These are phyloP conservation scores for Naganishia liquefaciens DNA, from an alignment of 1,284 basidiomycete species.

Conservation along the genomic window DNA sequence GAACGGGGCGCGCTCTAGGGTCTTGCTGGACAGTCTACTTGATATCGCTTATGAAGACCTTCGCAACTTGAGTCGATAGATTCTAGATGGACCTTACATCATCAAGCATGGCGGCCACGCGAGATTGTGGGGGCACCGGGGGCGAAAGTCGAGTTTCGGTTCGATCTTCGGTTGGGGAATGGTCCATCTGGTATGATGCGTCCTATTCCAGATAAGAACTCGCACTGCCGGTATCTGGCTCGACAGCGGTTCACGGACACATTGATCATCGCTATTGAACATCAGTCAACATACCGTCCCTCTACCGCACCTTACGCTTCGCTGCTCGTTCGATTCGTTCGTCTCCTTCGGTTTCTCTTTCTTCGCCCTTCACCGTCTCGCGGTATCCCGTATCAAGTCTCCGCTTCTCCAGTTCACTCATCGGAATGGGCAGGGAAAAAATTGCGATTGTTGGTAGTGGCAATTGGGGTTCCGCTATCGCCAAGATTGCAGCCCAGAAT, in stretches of 20 bases:
- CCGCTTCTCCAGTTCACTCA: conserved; percentile 13
- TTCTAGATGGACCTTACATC: conserved; percentile 5
- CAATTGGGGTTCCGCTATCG: conserved; percentile 61
- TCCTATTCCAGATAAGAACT: background rate
- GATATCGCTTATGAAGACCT: too few relatives aligned
- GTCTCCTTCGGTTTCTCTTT: too few relatives aligned
- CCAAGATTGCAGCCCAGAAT: conserved; percentile 55
- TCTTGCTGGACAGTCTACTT: too few relatives aligned
- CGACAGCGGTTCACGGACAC: background rate
- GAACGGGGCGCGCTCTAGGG: too few relatives aligned
- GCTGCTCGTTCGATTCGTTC: background rate
- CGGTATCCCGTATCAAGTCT: too few relatives aligned
- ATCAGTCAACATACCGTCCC: conserved; percentile 23
- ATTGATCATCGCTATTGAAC: background rate
- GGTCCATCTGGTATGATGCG: background rate
- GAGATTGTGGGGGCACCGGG: conserved; percentile 1
- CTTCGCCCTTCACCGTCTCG: too few relatives aligned
- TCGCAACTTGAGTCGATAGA: background rate
- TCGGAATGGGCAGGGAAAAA: conserved; percentile 55
- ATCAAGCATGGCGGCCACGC: conserved; percentile 3
- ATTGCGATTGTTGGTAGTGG: conserved; percentile 61
- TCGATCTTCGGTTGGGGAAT: conserved; percentile 11
- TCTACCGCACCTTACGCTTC: background rate
- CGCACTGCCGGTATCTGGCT: background rate
- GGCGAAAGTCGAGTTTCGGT: background rate